Conservation (phyloP, 148 eudicot genomes). For the Amaranthus palmeri region DNA sequence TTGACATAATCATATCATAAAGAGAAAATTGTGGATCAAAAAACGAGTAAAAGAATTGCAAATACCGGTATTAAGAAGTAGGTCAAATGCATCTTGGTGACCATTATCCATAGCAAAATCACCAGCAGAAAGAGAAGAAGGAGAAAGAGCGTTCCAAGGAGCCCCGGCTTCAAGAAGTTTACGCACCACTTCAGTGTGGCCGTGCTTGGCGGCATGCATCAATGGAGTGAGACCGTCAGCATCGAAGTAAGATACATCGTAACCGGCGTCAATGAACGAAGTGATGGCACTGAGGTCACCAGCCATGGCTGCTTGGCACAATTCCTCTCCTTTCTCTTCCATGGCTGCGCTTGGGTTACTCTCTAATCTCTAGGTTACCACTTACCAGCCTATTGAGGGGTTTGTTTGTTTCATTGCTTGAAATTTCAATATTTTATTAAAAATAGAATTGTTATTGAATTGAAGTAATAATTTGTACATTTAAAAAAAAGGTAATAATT, state of each 20-base stretch:
- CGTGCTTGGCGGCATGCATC: constrained; percentile 86
- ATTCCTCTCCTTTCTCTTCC: constrained; percentile 38
- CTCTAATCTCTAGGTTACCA: too few species aligned
- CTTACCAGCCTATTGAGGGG: too few species aligned
- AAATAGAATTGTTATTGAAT: too few species aligned
- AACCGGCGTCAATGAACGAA: constrained; percentile 44
- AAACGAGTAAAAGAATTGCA: neutral
- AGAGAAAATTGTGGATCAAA: neutral
- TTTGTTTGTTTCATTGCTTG: too few species aligned
- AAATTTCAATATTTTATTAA: too few species aligned
- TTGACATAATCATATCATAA: neutral
- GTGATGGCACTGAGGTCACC: constrained; percentile 44
- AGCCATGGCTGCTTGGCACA: constrained; percentile 50
- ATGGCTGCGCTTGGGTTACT: constrained; percentile 12
- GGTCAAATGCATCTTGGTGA: constrained; percentile 67
- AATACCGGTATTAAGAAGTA: constrained; percentile 71
- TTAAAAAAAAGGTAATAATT: too few species aligned
- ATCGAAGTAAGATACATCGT: constrained; percentile 73
- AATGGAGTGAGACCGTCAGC: constrained; percentile 63
- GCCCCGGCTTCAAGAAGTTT: constrained; percentile 80
- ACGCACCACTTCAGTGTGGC: constrained; percentile 46
- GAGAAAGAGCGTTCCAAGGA: constrained; percentile 93
- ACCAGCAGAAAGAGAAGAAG: constrained; percentile 71
- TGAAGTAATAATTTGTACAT: too few species aligned
- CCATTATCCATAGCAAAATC: constrained; percentile 85